Base-by-base conservation (phyloP, 805 yeast species). In the Yarrowia divulgata region DNA sequence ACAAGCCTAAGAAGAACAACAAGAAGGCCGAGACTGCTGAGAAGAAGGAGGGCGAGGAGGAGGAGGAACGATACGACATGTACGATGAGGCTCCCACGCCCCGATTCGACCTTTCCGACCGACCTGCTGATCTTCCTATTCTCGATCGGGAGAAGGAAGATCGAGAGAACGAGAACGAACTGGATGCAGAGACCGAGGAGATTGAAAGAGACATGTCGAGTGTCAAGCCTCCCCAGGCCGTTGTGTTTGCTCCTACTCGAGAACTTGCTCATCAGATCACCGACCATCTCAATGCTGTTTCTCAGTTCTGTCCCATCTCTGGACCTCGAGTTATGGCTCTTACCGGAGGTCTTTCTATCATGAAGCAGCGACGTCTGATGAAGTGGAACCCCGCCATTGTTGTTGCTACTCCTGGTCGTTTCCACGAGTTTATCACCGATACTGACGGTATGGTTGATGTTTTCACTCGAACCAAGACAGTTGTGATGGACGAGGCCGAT, bases 401-500 rank as follows among this genome's bases (percentile, higher is more conserved):
- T 14, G 94, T 95, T 46, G 97, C 97, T 1, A 95, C 99, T 0
- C 98, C 99, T 0, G 99, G 99, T 45, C 86, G 99, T 72, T 87
- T 91, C 76, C 82, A 92, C 64, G 98, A 95, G 76, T 77, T 81
- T 23, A 67, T 81, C 48, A 91, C 91, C 77, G 75, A 73, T 6
- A 76, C 81, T 46, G 75, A 75, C 1, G 48, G 68, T 8, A 64
- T 83, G 62, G 76, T 84, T 14, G 74, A 78, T 37, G 76, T 82
- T 74, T 78, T 87, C 71, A 77, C 82, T 19, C 75, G 79, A 34
- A 76, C 85, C 23, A 84, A 85, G 39, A 78, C 83, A 2, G 75
- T 88, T 32, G 97, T 93, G 0, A 81, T 94, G 40, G 99, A 95
- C 82, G 99, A 95, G 78, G 99, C 99, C 13, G 99, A 95, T 81